Evolutionary conservation across 2,329 filamentous ascomycete genomes (phyloP).

Genomic region (Xylariaceae sp.): DNA sequence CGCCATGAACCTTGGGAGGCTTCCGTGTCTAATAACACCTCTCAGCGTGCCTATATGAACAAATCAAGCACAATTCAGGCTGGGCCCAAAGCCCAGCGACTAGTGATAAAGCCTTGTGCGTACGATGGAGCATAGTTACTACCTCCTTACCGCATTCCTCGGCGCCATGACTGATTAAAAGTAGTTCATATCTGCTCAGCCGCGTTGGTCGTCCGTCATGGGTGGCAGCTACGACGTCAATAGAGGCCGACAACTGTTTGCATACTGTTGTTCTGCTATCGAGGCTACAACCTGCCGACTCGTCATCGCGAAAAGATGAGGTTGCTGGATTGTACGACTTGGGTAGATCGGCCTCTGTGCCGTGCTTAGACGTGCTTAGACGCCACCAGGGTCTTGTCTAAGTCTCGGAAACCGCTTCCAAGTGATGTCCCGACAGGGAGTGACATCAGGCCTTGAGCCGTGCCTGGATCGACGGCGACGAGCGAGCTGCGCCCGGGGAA

Average conservation of each 20-base stretch:
- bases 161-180: no score
- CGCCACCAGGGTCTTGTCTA: neutral
- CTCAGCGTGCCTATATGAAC: constrained; percentile 8
- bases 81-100: neutral
- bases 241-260: neutral
- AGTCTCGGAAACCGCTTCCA: neutral
- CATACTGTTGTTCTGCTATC: neutral
- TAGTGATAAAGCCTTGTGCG: neutral
- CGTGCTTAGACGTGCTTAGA: neutral
- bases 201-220: no score
- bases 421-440: neutral
- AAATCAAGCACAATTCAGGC: neutral
- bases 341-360: neutral
- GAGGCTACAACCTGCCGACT: neutral
- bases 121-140: neutral
- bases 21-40: constrained; percentile 4
- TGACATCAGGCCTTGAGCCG: no score
- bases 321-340: neutral
- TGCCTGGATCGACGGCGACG: no score
- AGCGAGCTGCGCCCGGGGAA: neutral
- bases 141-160: no score
- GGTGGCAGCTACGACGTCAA: no score
- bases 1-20: constrained; percentile 2
- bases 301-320: neutral
- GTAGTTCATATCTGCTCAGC: no score